Evolutionary conservation across 768 basidiomycete genomes (phyloP).

Genomic region (Tulasnella sp.): DNA sequence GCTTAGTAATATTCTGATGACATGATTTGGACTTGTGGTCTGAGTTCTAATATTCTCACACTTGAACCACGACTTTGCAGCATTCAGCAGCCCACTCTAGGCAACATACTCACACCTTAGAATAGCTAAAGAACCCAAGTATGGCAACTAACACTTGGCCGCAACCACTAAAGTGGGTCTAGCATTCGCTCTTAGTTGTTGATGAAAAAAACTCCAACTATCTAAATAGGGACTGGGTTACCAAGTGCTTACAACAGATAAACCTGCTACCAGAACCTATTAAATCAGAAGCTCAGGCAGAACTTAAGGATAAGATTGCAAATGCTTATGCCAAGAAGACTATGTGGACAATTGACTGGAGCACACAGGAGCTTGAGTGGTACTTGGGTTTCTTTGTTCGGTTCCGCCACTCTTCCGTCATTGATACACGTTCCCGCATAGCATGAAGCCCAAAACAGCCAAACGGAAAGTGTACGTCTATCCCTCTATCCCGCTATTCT

Average conservation of each 20-base stretch:
- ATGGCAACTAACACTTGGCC: slow-evolving; percentile 21
- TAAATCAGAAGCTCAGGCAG: slow-evolving; percentile 75
- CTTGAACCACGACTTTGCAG: too few relatives aligned
- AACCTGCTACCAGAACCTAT: slow-evolving; percentile 80
- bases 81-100: too few relatives aligned
- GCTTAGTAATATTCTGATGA: too few relatives aligned
- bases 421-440: slow-evolving; percentile 44
- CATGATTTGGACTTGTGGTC: too few relatives aligned
- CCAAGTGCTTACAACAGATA: slow-evolving; percentile 83
- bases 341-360: slow-evolving; percentile 92
- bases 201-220: neutral
- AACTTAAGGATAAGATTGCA: slow-evolving; percentile 94
- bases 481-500: neutral
- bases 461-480: slow-evolving; percentile 58
- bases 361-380: slow-evolving; percentile 76
- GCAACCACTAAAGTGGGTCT: slow-evolving; percentile 21
- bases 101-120: neutral
- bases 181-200: neutral
- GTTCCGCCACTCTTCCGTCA: slow-evolving; percentile 6
- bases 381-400: slow-evolving; percentile 14
- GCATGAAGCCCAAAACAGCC: slow-evolving; percentile 32
- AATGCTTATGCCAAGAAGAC: slow-evolving; percentile 74
- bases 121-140: neutral
- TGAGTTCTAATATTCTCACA: too few relatives aligned
- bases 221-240: slow-evolving; percentile 73